These are phyloP conservation scores for Sesbania bispinosa DNA, from an alignment of 306 rosid species.

Conservation along the genomic window DNA sequence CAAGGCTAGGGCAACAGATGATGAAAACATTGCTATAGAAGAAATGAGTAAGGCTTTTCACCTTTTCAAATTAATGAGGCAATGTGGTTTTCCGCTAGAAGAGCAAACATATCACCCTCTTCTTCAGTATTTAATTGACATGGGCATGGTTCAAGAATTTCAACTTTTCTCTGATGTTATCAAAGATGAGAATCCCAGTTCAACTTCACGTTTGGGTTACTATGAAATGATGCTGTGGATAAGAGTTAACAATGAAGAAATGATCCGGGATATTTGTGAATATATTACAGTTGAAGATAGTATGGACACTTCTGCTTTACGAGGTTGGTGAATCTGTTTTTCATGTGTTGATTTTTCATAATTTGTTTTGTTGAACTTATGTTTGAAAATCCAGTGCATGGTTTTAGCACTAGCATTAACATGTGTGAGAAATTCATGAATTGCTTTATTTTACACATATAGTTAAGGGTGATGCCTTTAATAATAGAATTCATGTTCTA, in stretches of 20 bases:
- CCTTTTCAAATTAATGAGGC: slow-evolving; percentile 55
- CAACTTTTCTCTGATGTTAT: slow-evolving; percentile 48
- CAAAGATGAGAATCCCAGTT: slow-evolving; percentile 45
- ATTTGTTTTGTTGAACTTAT: neutral
- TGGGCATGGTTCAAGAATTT: slow-evolving; percentile 73
- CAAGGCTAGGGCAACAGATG: slow-evolving; percentile 48
- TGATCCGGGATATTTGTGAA: slow-evolving; percentile 64
- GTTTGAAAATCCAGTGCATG: neutral
- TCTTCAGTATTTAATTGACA: slow-evolving; percentile 56
- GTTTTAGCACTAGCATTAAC: neutral
- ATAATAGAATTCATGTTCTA: neutral
- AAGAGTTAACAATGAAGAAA: slow-evolving; percentile 55
- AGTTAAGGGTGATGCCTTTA: slow-evolving; percentile 7
- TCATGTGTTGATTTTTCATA: neutral
- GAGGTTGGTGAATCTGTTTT: slow-evolving; percentile 47
- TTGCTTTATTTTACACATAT: slow-evolving; percentile 9
- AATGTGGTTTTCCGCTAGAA: slow-evolving; percentile 53
- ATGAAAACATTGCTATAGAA: slow-evolving; percentile 44
- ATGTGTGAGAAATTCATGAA: neutral
- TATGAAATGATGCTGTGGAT: slow-evolving; percentile 81
- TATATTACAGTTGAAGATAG: slow-evolving; percentile 40
- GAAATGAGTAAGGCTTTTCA: slow-evolving; percentile 53
- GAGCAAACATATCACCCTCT: slow-evolving; percentile 62
- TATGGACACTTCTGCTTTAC: slow-evolving; percentile 39
- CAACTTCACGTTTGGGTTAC: slow-evolving; percentile 63